A percentile compares a stretch with the other conserved stretches of the same genome.
These are phyloP conservation scores for Apiotrichum sp. DNA, from an alignment of 1,284 basidiomycete species.

Conservation along the genomic window DNA sequence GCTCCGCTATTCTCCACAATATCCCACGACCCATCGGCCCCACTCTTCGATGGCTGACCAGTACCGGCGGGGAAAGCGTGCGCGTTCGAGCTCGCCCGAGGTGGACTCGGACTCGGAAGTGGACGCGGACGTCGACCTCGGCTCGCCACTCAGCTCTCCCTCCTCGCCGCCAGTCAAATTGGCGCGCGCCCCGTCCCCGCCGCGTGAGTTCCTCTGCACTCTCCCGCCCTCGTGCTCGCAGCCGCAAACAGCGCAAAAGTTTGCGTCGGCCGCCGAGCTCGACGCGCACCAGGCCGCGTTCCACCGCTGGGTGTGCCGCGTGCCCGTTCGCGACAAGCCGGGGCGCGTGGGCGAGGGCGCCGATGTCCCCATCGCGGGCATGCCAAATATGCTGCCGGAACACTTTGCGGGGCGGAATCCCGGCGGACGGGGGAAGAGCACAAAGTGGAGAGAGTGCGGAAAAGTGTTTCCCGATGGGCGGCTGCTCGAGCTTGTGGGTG, in stretches of 20 bases:
- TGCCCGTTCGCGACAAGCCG: slow-evolving; percentile 27
- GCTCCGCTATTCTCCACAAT: too few species aligned
- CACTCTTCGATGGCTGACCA: too few species aligned
- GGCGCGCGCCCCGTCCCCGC: slow-evolving; percentile 21
- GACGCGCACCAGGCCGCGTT: slow-evolving; percentile 73
- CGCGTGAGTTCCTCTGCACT: slow-evolving; percentile 54
- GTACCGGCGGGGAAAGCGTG: neutral
- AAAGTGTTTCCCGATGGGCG: slow-evolving; percentile 79
- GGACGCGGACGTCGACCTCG: neutral
- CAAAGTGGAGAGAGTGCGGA: slow-evolving; percentile 52
- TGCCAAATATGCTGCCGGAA: slow-evolving; percentile 18
- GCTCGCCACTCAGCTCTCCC: slow-evolving; percentile 1
- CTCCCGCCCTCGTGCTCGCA: slow-evolving; percentile 76
- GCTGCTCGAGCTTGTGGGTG: slow-evolving; percentile 66
- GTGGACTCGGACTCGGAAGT: neutral
- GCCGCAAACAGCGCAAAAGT: slow-evolving; percentile 55
- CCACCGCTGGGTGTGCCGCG: slow-evolving; percentile 72
- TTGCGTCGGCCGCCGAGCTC: slow-evolving; percentile 60
- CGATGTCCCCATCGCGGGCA: neutral
- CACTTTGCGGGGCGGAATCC: slow-evolving; percentile 20
- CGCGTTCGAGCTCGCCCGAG: neutral
- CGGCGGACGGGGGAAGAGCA: slow-evolving; percentile 2
- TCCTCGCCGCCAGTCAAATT: slow-evolving; percentile 7
- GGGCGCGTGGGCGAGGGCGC: slow-evolving; percentile 33
- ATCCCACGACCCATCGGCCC: too few species aligned